Percentiles rank a stretch among this genome's conserved stretches.
These are phyloP conservation scores for Apostasia ramifera DNA, from an alignment of 106 monocot genomes.

Conservation along the genomic window DNA sequence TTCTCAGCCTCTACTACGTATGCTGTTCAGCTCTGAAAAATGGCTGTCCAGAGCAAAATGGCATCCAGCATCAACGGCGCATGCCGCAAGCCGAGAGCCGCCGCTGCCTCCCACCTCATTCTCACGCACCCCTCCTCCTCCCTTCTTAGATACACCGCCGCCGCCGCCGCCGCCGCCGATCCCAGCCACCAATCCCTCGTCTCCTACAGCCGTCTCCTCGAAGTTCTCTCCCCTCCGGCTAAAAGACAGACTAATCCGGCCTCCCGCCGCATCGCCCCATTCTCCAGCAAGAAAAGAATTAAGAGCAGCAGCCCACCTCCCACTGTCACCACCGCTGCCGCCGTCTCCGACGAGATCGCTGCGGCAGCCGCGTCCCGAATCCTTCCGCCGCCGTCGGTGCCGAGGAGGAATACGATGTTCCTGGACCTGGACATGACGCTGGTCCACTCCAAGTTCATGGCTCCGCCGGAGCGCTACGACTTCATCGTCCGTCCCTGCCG, in stretches of 20 bases:
- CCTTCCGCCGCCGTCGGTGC: constrained; percentile 15
- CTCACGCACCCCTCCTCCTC: constrained; percentile 8
- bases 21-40: too few species aligned
- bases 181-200: constrained; percentile 33
- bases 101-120: too few species aligned
- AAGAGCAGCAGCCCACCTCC: too few species aligned
- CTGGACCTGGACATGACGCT: constrained; percentile 94
- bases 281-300: neutral
- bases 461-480: constrained; percentile 49
- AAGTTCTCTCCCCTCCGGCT: constrained; percentile 26
- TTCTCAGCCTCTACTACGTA: too few species aligned
- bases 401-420: constrained; percentile 50
- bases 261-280: constrained; percentile 38
- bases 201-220: constrained; percentile 61
- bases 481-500: constrained; percentile 62
- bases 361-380: too few species aligned
- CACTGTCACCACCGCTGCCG: too few species aligned
- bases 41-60: too few species aligned
- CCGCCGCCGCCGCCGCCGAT: constrained; percentile 41
- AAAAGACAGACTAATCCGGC: constrained; percentile 17
- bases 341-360: neutral
- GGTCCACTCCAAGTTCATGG: constrained; percentile 53
- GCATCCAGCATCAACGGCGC: too few species aligned
- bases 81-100: too few species aligned
- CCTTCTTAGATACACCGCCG: constrained; percentile 17